Evolutionary conservation across 805 yeast genomes (phyloP).

Genomic region (Candida koratica): DNA sequence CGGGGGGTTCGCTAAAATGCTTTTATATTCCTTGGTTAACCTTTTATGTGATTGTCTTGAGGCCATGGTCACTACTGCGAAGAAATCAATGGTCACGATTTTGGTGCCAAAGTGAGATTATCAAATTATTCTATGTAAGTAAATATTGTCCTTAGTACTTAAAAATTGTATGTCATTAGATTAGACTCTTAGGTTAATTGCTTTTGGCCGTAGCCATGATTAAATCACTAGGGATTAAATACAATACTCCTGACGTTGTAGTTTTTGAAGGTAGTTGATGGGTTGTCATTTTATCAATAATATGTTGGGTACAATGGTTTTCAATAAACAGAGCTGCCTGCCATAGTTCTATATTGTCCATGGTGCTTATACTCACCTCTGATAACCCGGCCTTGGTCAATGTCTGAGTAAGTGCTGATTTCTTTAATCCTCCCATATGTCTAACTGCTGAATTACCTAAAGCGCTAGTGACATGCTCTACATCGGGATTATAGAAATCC

Average conservation of each 20-base stretch:
- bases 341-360: slow-evolving; percentile 17
- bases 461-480: slow-evolving; percentile 12
- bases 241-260: slow-evolving; percentile 7
- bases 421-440: slow-evolving; percentile 32
- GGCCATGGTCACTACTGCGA: slow-evolving; percentile 25
- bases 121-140: too few relatives aligned
- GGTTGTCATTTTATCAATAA: slow-evolving; percentile 12
- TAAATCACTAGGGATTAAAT: slow-evolving; percentile 18
- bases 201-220: slow-evolving; percentile 26
- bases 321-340: slow-evolving; percentile 21
- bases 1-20: slow-evolving; percentile 73
- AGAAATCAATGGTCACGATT: background rate
- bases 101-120: too few relatives aligned
- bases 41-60: slow-evolving; percentile 42
- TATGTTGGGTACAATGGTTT: slow-evolving; percentile 20
- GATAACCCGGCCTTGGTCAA: slow-evolving; percentile 20
- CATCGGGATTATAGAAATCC: slow-evolving; percentile 38
- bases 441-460: slow-evolving; percentile 17
- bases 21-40: slow-evolving; percentile 76
- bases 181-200: too few relatives aligned
- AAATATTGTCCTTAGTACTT: too few relatives aligned
- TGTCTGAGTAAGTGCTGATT: slow-evolving; percentile 21
- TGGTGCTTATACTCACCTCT: slow-evolving; percentile 18
- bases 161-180: too few relatives aligned
- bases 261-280: slow-evolving; percentile 16